phyloP scores from a whole-genome alignment of 2,329 filamentous ascomycete genomes.

The Fusarium transvaalense region DNA sequence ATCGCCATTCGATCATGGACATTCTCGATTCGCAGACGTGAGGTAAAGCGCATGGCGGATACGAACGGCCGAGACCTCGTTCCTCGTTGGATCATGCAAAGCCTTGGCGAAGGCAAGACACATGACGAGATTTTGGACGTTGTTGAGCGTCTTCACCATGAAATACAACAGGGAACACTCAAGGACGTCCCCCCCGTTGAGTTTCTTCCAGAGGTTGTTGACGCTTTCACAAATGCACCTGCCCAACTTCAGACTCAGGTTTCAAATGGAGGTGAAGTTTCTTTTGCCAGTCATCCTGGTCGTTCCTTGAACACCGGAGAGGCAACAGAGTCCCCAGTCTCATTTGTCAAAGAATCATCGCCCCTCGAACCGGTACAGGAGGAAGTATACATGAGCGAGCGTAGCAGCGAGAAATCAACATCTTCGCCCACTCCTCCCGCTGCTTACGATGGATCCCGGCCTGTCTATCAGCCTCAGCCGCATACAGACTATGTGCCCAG shows the following conservation, averaged over 20 bases:
- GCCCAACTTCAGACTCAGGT: conserved; percentile 34
- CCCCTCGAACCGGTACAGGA: conserved; percentile 46
- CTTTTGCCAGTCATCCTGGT: conserved; percentile 12
- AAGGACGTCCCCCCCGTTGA: conserved; percentile 69
- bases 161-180: conserved; percentile 59
- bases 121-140: conserved; percentile 62
- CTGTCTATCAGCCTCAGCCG: conserved; percentile 22
- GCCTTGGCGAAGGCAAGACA: conserved; percentile 61
- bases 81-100: conserved; percentile 61
- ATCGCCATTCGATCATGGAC: conserved; percentile 64
- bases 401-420: conserved; percentile 19
- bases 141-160: conserved; percentile 59
- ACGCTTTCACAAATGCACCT: conserved; percentile 48
- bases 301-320: conserved; percentile 33
- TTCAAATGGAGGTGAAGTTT: conserved; percentile 31
- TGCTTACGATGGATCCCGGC: conserved; percentile 23
- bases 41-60: conserved; percentile 66
- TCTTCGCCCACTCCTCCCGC: conserved; percentile 38
- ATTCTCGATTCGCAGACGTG: conserved; percentile 73
- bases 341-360: conserved; percentile 45
- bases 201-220: conserved; percentile 67
- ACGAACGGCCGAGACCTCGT: conserved; percentile 44
- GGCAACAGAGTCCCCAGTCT: conserved; percentile 34
- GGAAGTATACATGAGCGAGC: conserved; percentile 33
- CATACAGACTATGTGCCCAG: conserved; percentile 19